phyloP scores from a whole-genome alignment of 352 stramenopile genomes.

The Globisporangium iwayamae region DNA sequence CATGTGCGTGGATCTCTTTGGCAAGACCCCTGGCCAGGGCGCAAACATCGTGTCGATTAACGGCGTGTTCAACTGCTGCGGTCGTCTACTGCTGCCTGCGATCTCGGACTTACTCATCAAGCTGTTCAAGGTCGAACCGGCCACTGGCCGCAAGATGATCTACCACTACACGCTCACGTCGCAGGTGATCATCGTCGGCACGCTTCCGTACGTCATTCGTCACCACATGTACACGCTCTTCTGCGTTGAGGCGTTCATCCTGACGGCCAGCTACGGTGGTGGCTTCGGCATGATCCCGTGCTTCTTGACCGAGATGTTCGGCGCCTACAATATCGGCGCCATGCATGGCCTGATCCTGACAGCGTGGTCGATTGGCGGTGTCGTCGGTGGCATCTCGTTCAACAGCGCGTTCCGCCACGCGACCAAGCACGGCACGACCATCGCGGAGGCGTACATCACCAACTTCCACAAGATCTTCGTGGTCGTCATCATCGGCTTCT shows the following conservation, averaged over 20 bases:
- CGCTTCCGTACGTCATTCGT: conserved; percentile 56
- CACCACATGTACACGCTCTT: conserved; percentile 57
- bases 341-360: conserved; percentile 78
- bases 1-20: conserved; percentile 55
- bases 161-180: conserved; percentile 56
- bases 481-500: conserved; percentile 49
- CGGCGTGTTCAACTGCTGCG: conserved; percentile 54
- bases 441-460: conserved; percentile 54
- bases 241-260: conserved; percentile 53
- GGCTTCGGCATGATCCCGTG: conserved; percentile 71
- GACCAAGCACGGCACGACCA: conserved; percentile 28
- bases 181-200: conserved; percentile 61
- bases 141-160: conserved; percentile 52
- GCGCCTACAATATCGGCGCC: conserved; percentile 75
- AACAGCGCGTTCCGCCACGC: conserved; percentile 50
- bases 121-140: conserved; percentile 40
- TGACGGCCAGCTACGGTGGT: conserved; percentile 69
- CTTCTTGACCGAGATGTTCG: conserved; percentile 82
- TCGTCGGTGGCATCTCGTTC: conserved; percentile 70
- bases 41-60: conserved; percentile 58
- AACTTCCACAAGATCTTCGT: conserved; percentile 67
- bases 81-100: conserved; percentile 42
- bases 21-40: conserved; percentile 30
- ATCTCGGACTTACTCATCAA: conserved; percentile 44
- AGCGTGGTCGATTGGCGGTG: conserved; percentile 70